Base-by-base conservation (phyloP, 2,329 filamentous ascomycete species). In the Acrocalymma vagum region DNA sequence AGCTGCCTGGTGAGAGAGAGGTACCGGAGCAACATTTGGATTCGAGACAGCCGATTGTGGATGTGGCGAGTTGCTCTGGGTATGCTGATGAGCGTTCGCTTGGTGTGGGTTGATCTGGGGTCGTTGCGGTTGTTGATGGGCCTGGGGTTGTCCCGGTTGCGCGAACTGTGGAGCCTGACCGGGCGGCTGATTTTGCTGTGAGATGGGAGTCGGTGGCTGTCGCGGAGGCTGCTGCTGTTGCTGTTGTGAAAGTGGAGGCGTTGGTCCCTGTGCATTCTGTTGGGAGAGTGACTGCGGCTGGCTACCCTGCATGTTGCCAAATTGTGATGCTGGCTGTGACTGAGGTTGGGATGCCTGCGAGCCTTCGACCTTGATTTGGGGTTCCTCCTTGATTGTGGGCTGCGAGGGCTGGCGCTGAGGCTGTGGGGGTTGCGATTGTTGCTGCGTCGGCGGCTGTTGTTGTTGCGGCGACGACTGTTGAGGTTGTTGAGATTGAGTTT, bases 1-100 rank as follows among this genome's bases (percentile, higher is more conserved):
- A 3, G 75, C 74, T 25, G 70, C 72, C 50, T 72, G 67, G 49
- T 77, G 74, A 14, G 71, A 70, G 30, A 77, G 69, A 2, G 70
- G 66, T 8, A 67, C 62, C 15, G 69, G 68, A 2, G 58, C 63
- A 8, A 65, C 67, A 16, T 58, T 51, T 18, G 55, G 48, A 39
- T 55, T 58, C 6, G 56, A 51, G 3, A 59, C 62, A 9, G 67
- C 65, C 8, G 65, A 68, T 36, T 67, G 66, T 5, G 67, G 62
- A 28, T 70, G 67, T 6, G 66, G 65, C 13, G 69, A 67, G 30
- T 69, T 65, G 40, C 58, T 68, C 25, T 71, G 67, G 30, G 54
- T 59, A 31, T 65, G 62, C 29, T 61, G 62, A 20, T 63, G 62
- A 21, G 55, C 50, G 34, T 67, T 67, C 15, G 60, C 62, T 42